Conservation (phyloP, 2,329 filamentous ascomycete species). For the Zymoseptoria pseudotritici region DNA sequence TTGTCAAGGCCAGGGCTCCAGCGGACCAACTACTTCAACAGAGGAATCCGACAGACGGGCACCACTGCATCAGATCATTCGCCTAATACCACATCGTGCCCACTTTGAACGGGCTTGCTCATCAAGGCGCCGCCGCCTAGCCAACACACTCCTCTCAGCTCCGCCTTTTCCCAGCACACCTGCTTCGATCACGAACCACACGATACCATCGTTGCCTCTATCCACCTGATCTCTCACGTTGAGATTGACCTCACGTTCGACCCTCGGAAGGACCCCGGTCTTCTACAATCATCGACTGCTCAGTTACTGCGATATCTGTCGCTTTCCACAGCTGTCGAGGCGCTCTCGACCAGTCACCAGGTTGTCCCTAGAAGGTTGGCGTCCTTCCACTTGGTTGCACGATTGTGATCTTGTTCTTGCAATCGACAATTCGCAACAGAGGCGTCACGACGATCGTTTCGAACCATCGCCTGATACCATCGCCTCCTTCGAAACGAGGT, state of each 20-base stretch:
- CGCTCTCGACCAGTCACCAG: background rate
- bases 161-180: conserved; percentile 11
- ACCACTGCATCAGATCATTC: conserved; percentile 5
- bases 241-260: background rate
- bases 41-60: conserved; percentile 13
- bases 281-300: background rate
- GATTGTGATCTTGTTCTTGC: background rate
- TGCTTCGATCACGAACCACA: conserved; percentile 7
- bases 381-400: background rate
- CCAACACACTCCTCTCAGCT: conserved; percentile 13
- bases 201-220: background rate
- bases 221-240: background rate
- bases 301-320: background rate
- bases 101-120: conserved; percentile 6
- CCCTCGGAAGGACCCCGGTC: background rate
- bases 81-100: conserved; percentile 11
- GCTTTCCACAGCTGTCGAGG: background rate
- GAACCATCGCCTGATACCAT: background rate
- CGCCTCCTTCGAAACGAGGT: background rate
- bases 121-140: conserved; percentile 9
- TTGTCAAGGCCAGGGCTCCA: background rate
- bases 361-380: background rate
- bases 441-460: background rate
- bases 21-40: conserved; percentile 14
- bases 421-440: background rate